Evolutionary conservation across 1,139 yeast genomes (phyloP), one percentile per base, ranked within the genome.

Genomic region (Scheffersomyces titani): DNA sequence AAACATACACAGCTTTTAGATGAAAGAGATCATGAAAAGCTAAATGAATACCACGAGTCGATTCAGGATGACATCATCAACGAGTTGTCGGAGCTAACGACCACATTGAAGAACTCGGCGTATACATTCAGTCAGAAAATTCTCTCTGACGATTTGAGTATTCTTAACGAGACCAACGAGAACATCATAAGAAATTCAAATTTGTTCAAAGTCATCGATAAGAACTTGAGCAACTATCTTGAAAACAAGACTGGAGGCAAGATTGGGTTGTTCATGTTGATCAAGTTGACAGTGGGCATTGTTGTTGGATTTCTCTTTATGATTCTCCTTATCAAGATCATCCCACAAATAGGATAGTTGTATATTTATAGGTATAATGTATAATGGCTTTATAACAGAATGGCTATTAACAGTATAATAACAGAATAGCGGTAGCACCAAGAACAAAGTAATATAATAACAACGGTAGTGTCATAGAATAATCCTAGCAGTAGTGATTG

Each of bases 21-120:
- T 48, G 54, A 63, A 11, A 56, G 57, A 2, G 50, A 54, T 40
- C 54, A 55, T 22, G 52, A 62, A 44, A 63, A 65, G 54, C 57
- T 58, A 51, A 77, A 77, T 61, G 71, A 72, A 16, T 77, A 77
- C 63, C 83, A 80, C 59, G 83, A 79, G 56, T 72, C 76, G 3
- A 62, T 79, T n/a, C 84, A 80, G 61, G 75, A 75, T 52, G 81
- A 78, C 51, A 70, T 80, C 9, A 65, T 78, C 21, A 66, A 64
- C 49, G 84, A 80, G 57, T 70, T 80, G 55, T 61, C 75, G 0
- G 76, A 71, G 36, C 67, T 80, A 55, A 80, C 82, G 0, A 57
- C 73, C 1, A 69, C 69, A 3, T 70, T 80, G 54, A 77, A 73
- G 57, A 62, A 67, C n/a, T 74, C 80, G 4, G 83, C 82, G 4